Conservation (phyloP, 768 basidiomycete species). For the Pleurotus citrinopileatus region DNA sequence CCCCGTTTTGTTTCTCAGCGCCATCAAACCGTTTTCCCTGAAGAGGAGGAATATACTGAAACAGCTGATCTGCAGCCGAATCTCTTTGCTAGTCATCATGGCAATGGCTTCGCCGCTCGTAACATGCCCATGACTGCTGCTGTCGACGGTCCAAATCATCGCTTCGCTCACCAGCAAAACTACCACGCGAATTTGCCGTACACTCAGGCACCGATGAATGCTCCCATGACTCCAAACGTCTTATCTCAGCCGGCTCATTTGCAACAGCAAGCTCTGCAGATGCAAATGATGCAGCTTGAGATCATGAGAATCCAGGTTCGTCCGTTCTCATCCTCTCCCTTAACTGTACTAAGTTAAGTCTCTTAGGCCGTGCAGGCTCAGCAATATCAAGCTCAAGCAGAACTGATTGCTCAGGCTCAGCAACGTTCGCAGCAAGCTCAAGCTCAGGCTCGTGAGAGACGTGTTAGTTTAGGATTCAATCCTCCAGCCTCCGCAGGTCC, state of each 20-base stretch:
- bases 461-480: slow-evolving; percentile 44
- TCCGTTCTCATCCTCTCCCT: slow-evolving; percentile 13
- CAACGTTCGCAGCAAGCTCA: slow-evolving; percentile 47
- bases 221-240: slow-evolving; percentile 47
- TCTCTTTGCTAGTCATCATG: slow-evolving; percentile 45
- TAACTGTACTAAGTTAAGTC: slow-evolving; percentile 14
- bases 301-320: slow-evolving; percentile 77
- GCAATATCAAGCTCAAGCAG: slow-evolving; percentile 69
- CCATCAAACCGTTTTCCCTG: slow-evolving; percentile 38
- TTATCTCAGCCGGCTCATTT: slow-evolving; percentile 43
- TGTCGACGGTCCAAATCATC: slow-evolving; percentile 64
- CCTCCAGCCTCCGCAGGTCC: slow-evolving; percentile 78
- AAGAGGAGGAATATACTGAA: slow-evolving; percentile 63
- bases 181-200: slow-evolving; percentile 49
- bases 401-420: slow-evolving; percentile 59
- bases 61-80: slow-evolving; percentile 54
- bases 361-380: slow-evolving; percentile 54
- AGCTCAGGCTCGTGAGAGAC: slow-evolving; percentile 41
- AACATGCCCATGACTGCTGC: slow-evolving; percentile 66
- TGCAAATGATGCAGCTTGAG: slow-evolving; percentile 87
- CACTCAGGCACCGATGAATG: slow-evolving; percentile 48
- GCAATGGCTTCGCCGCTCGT: slow-evolving; percentile 27
- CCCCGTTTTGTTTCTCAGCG: slow-evolving; percentile 52
- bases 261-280: slow-evolving; percentile 66
- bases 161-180: slow-evolving; percentile 67